Evolutionary conservation across 768 basidiomycete genomes (phyloP).

Genomic region (Lactarius quietus): DNA sequence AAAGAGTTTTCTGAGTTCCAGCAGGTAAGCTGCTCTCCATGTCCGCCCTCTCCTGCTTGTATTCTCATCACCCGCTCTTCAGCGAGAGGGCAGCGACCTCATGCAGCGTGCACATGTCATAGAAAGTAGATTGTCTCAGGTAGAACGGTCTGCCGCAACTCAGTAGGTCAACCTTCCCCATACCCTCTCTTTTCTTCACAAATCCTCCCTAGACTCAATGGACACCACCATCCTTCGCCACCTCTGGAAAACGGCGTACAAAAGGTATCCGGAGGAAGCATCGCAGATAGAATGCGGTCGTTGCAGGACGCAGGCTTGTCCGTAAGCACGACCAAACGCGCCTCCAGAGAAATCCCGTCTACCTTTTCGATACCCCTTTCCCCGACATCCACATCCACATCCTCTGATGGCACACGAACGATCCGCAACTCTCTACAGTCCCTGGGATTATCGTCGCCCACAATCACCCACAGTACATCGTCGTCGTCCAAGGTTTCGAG

Average conservation of each 20-base stretch:
- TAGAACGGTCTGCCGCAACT: conserved; percentile 39
- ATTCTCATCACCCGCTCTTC: background rate
- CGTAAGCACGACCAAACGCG: conserved; percentile 47
- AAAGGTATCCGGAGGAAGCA: conserved; percentile 54
- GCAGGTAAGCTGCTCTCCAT: conserved; percentile 44
- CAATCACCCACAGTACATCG: conserved; percentile 28
- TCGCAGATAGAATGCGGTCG: conserved; percentile 78
- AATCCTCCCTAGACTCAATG: conserved; percentile 18
- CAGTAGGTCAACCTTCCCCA: conserved; percentile 28
- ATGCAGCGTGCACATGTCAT: conserved; percentile 41
- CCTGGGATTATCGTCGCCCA: conserved; percentile 24
- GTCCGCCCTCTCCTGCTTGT: background rate
- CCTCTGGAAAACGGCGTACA: conserved; percentile 23
- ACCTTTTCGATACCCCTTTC: conserved; percentile 34
- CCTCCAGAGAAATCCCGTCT: conserved; percentile 50
- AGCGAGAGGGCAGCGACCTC: conserved; percentile 41
- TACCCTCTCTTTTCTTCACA: conserved; percentile 14
- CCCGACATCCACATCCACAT: conserved; percentile 32
- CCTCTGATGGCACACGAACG: conserved; percentile 29
- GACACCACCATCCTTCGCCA: conserved; percentile 20
- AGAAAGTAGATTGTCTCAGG: conserved; percentile 44
- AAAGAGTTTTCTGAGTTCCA: conserved; percentile 64
- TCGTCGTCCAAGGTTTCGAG: conserved; percentile 29
- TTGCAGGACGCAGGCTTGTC: conserved; percentile 70
- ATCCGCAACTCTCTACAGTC: conserved; percentile 25